Base-by-base conservation (phyloP, 23 red algal species). In the Pyropia yezoensis region DNA sequence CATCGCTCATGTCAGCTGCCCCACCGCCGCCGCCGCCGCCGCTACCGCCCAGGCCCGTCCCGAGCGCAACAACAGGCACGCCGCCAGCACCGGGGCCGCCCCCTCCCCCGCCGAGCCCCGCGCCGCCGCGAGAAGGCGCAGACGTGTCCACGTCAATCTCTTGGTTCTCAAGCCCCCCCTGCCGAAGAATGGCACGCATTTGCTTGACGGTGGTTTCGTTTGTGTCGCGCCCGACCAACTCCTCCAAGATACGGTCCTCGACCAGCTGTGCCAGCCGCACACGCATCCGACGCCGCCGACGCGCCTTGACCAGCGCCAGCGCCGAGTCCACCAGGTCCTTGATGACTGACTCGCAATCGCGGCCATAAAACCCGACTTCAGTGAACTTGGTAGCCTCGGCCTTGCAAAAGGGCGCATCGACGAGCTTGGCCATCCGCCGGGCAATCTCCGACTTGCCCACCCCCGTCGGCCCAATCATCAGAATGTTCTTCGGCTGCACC, bases 361-460 rank as follows among this genome's bases (percentile, higher is more conserved):
- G 54, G 33, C 89, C 89, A 57, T 95, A 82, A 76, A 95, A 95
- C 23, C 89, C 89, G 7, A 95, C 89, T 49, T 95, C 89, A 5
- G 89, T 95, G 64, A 79, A 95, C 51, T 95, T 95, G 15, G 89
- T 87, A 7, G 89, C 89, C 55, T 95, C 89, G n/a, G 74, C 81
- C 61, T 95, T 95, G 53, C 89, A 69, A 73, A 95, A 95, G 3
- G 89, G 89, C 21, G 89, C 82, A 53, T 95, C 89, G 6, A 95
- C 89, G 16, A 95, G 89, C 64, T 95, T 95, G n/a, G 80, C 75
- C 21, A 95, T 67, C 51, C 89, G 57, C 66, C 89, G 64, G 1
- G 89, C 89, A 49, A 95, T 84, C 63, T 95, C 89, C 7, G 89
- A 75, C 63, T 95, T 95, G 26, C 89, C 89, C 47, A 95, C 89